Base-by-base conservation (phyloP, 495 filamentous ascomycete species). In the Hypoxylon fragiforme region DNA sequence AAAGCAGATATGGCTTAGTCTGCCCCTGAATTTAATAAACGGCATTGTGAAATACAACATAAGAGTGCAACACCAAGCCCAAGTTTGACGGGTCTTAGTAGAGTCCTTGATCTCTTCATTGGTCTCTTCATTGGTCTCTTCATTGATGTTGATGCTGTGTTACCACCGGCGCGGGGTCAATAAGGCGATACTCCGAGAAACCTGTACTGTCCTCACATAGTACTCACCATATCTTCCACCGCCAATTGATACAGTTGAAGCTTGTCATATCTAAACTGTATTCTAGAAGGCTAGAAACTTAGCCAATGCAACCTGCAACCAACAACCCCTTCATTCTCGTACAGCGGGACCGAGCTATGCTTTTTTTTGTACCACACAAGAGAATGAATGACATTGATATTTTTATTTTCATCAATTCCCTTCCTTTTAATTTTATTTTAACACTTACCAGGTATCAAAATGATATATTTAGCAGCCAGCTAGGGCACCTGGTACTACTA, bases 1-100 rank as follows among this genome's bases (percentile, higher is more conserved):
- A 38, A 46, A 30, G 36, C 26, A 8, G 11, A 28, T 6, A 34
- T 15, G 44, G 45, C 42, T 56, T 28, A 16, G 41, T 46, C 52
- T 52, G 39, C 58, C 58, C 58, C 58, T 62, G 58, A 56, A 56
- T 61, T 61, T 62, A 56, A 62, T 56, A 26, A 52, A 54, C 31
- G 46, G 42, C 51, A 62, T 47, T 56, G 47, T 56, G 39, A 15
- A 32, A 52, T 62, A 43, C 51, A 44, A 62, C 58, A 39, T 47
- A 48, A 16, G 30, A 51, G 16, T 47, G 24, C 52, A 38, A 52
- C 12, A 52, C 58, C 44, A 62, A 62, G 51, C 35, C 50, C 47
- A 7, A 44, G 31, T 39, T 22, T 5, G 44, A 41, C 52, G 54
- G 47, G 52, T 51, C 30, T 47, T 31, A 41, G 45, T 47, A 40